Percentiles rank a stretch among this genome's conserved stretches.
Evolutionary conservation across 352 stramenopile genomes (phyloP).

Genomic region (Phytopythium oedochilum): DNA sequence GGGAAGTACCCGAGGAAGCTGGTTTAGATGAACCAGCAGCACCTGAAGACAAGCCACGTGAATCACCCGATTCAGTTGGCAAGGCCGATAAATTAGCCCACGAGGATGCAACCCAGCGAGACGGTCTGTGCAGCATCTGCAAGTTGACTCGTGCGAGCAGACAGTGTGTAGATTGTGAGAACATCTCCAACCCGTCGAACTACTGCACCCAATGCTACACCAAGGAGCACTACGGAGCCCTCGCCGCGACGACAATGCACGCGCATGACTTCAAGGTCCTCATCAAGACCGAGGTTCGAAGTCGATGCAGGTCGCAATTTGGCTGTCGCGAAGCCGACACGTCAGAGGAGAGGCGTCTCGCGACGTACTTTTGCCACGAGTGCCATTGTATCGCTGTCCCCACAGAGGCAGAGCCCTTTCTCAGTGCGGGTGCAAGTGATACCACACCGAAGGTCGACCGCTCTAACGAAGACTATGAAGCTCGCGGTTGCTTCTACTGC

Average conservation of each 20-base stretch:
- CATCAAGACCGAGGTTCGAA: slow-evolving; percentile 11
- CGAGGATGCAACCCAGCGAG: neutral
- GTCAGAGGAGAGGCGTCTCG: slow-evolving; percentile 9
- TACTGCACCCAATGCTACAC: slow-evolving; percentile 57
- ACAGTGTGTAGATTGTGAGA: slow-evolving; percentile 46
- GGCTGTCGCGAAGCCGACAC: slow-evolving; percentile 9
- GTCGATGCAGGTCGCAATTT: slow-evolving; percentile 22
- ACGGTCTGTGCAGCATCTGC: slow-evolving; percentile 36
- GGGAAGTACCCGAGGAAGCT: slow-evolving; percentile 22
- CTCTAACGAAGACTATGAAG: neutral
- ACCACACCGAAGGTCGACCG: neutral
- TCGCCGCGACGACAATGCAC: slow-evolving; percentile 8
- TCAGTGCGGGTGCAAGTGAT: neutral
- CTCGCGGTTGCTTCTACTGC: slow-evolving; percentile 51
- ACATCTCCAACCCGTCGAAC: slow-evolving; percentile 3
- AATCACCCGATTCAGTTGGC: too few relatives aligned
- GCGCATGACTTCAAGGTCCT: slow-evolving; percentile 60
- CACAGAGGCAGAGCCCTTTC: neutral
- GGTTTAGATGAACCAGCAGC: neutral
- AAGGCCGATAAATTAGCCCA: neutral
- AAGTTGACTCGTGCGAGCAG: slow-evolving; percentile 28
- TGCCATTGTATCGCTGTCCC: slow-evolving; percentile 8
- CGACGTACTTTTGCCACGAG: slow-evolving; percentile 39
- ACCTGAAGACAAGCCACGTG: neutral
- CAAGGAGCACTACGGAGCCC: slow-evolving; percentile 27